These are phyloP conservation scores for Annulohypoxylon moriforme DNA, from an alignment of 495 filamentous ascomycete species.

Conservation along the genomic window DNA sequence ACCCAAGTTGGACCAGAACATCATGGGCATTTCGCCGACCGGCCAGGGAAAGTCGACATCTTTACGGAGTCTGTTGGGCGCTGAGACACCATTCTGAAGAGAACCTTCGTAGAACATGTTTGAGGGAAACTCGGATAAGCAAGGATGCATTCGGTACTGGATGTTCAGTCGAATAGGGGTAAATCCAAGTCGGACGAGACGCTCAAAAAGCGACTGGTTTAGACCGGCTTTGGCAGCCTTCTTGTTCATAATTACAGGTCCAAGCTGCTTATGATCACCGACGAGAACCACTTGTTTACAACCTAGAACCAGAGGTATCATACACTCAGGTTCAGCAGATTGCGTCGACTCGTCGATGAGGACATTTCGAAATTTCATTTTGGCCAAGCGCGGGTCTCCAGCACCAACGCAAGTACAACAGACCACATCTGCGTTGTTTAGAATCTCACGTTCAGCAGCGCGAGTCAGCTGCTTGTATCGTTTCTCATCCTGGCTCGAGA, in stretches of 20 bases:
- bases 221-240: conserved; percentile 97
- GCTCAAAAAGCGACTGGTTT: conserved; percentile 97
- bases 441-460: conserved; percentile 92
- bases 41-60: conserved; percentile 99
- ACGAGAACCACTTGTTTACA: conserved; percentile 99
- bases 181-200: conserved; percentile 92
- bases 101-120: conserved; percentile 99
- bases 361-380: conserved; percentile 98
- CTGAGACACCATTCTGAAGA: conserved; percentile 96
- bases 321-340: conserved; percentile 98
- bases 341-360: conserved; percentile 98
- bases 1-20: conserved; percentile 99
- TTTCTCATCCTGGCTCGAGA: conserved; percentile 97
- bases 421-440: conserved; percentile 96
- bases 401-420: conserved; percentile 99
- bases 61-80: conserved; percentile 83
- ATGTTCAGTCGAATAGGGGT: conserved; percentile 94
- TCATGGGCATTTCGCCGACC: conserved; percentile 93
- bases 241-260: conserved; percentile 99
- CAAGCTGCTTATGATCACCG: conserved; percentile 97
- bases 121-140: conserved; percentile 96
- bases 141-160: conserved; percentile 99
- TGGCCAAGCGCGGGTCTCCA: conserved; percentile 92
- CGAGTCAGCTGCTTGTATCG: conserved; percentile 95
- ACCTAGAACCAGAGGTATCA: conserved; percentile 97